Percentiles rank a stretch among this genome's conserved stretches.
phyloP scores from a whole-genome alignment of 208 protist genomes.

The Vickermania ingenoplastis region DNA sequence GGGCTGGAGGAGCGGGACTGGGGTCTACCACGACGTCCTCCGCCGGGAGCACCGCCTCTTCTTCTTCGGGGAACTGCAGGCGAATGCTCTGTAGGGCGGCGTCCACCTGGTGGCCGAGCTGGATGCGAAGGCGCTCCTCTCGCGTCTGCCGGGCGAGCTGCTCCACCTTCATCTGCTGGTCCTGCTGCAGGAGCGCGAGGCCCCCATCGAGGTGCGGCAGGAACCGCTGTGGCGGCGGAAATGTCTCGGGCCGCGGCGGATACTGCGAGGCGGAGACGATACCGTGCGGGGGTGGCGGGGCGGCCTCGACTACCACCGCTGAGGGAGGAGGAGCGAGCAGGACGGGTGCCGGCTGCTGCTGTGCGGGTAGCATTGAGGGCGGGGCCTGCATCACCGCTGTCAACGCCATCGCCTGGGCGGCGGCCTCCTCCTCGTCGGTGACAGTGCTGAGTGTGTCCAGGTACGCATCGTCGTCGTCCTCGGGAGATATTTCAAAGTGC shows the following conservation, averaged over 20 bases:
- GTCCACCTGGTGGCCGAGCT: neutral
- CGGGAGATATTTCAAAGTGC: neutral
- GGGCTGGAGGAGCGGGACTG: too few species aligned
- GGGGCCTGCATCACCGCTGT: neutral
- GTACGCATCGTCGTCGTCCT: neutral
- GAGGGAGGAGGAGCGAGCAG: neutral
- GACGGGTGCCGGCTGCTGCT: too few species aligned
- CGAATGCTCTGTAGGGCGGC: too few species aligned
- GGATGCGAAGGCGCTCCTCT: neutral
- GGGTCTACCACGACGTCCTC: too few species aligned
- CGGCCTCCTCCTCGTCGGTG: too few species aligned
- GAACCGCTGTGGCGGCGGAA: neutral
- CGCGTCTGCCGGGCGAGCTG: neutral
- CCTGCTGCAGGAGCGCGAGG: too few species aligned
- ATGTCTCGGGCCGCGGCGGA: neutral
- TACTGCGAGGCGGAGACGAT: neutral
- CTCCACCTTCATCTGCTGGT: neutral
- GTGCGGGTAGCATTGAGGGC: neutral
- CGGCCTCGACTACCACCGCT: too few species aligned
- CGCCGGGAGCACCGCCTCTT: too few species aligned
- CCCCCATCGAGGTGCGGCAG: too few species aligned
- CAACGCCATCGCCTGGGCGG: neutral
- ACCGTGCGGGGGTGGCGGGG: too few species aligned
- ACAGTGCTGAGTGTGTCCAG: too few species aligned
- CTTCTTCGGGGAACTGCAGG: too few species aligned